A percentile compares a stretch with the other conserved stretches of the same genome.
phyloP scores from a whole-genome alignment of 495 filamentous ascomycete species.

The Aspergillus affinis region DNA sequence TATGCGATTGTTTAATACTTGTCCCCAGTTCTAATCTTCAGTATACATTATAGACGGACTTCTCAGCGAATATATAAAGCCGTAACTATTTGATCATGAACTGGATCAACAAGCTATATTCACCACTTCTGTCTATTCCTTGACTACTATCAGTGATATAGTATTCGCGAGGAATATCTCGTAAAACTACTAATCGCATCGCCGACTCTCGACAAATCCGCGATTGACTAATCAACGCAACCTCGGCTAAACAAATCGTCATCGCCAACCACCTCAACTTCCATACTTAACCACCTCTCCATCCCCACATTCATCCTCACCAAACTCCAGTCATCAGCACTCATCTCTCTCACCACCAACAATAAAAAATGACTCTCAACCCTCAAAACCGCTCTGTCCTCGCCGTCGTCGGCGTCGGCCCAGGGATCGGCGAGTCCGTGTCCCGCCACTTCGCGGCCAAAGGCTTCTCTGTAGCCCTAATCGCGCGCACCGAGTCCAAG shows the following conservation, averaged over 20 bases:
- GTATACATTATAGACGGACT: neutral
- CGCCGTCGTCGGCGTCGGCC: conserved; percentile 32
- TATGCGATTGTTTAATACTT: neutral
- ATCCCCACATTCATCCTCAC: neutral
- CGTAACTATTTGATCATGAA: too few species aligned
- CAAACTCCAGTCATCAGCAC: neutral
- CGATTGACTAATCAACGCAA: conserved; percentile 3
- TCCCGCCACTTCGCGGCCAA: conserved; percentile 28
- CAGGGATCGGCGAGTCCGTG: conserved; percentile 34
- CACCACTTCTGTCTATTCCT: too few species aligned
- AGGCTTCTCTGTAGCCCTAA: conserved; percentile 27
- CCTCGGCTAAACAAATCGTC: neutral
- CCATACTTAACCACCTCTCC: neutral
- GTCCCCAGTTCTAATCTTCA: neutral
- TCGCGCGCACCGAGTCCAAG: conserved; percentile 31
- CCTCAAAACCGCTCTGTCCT: conserved; percentile 23
- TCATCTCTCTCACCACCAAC: neutral
- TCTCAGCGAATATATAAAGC: too few species aligned
- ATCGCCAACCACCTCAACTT: neutral
- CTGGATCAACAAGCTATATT: too few species aligned
- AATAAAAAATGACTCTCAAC: conserved; percentile 23
- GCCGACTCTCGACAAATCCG: neutral
- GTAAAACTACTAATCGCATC: neutral
- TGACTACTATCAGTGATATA: too few species aligned
- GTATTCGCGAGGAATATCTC: too few species aligned